phyloP scores from a whole-genome alignment of 345 rosid genomes.

The Hibiscus trionum region DNA sequence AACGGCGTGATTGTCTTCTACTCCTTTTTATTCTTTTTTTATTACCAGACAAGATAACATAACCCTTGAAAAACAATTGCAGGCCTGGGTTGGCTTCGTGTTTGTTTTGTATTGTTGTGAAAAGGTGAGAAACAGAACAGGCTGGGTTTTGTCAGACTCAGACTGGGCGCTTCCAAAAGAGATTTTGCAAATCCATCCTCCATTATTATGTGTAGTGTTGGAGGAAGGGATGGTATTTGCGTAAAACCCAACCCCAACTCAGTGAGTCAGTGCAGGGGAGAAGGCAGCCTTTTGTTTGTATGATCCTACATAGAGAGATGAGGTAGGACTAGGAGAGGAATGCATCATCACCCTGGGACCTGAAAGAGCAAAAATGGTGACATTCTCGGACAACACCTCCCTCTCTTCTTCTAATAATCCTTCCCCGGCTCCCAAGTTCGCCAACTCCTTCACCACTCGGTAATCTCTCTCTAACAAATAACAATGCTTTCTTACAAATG shows the following conservation, averaged over 20 bases:
- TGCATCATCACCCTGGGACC: background rate
- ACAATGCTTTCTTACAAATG: too few relatives aligned
- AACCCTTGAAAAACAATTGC: background rate
- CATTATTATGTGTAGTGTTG: background rate
- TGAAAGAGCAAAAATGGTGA: conserved; percentile 11
- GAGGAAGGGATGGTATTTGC: conserved; percentile 1
- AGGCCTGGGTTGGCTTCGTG: background rate
- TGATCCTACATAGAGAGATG: background rate
- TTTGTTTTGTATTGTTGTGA: background rate
- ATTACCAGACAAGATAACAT: background rate
- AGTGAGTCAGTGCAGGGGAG: background rate
- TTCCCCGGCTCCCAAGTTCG: conserved; percentile 32
- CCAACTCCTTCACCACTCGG: conserved; percentile 48
- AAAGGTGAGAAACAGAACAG: conserved; percentile 2
- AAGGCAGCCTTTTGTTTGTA: background rate
- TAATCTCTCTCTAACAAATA: conserved; percentile 10
- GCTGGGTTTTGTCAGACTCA: background rate
- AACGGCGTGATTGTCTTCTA: background rate
- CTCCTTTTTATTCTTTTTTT: background rate
- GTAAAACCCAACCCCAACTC: conserved; percentile 1
- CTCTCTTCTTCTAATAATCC: conserved; percentile 25
- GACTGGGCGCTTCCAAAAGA: background rate
- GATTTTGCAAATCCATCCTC: conserved; percentile 7
- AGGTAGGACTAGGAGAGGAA: too few relatives aligned
- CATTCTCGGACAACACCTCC: conserved; percentile 25